These are phyloP conservation scores for Alopecurus myosuroides DNA, from an alignment of 176 grass and related monocot species.

Conservation along the genomic window DNA sequence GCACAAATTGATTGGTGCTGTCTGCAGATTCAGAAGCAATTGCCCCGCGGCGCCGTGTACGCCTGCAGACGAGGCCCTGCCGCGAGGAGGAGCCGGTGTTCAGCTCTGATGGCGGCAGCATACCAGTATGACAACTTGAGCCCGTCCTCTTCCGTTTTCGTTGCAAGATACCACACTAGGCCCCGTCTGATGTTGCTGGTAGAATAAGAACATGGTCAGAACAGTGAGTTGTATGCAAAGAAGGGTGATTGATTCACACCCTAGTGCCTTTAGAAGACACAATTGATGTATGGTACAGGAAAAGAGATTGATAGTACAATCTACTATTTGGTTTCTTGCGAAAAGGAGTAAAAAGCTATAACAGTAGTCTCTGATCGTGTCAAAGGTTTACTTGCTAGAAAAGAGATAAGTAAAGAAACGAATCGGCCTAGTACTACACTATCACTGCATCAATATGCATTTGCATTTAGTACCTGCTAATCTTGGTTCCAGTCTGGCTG, in stretches of 20 bases:
- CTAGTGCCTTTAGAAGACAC: not conserved
- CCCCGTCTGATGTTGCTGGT: not conserved
- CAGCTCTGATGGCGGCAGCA: conserved; percentile 12
- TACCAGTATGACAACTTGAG: conserved; percentile 24
- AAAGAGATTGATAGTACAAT: not conserved
- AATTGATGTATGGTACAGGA: not conserved
- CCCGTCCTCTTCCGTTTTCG: not conserved
- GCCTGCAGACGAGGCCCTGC: not conserved
- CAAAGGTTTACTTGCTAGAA: not conserved
- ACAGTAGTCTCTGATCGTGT: not conserved
- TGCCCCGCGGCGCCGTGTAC: not conserved
- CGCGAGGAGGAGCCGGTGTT: not conserved
- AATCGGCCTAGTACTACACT: not conserved
- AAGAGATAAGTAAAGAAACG: not conserved
- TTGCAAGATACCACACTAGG: not conserved
- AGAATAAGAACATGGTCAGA: not conserved
- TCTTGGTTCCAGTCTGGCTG: not conserved
- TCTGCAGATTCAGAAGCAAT: conserved; percentile 27
- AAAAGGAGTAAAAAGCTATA: not conserved
- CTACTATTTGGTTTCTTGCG: not conserved
- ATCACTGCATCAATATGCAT: not conserved
- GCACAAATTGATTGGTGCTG: not conserved
- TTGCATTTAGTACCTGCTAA: not conserved
- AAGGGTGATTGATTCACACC: not conserved
- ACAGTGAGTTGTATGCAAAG: not conserved